Evolutionary conservation across 139 green algal genomes (phyloP), one percentile per base, ranked within the genome.

Genomic region (Gonium pectorale): DNA sequence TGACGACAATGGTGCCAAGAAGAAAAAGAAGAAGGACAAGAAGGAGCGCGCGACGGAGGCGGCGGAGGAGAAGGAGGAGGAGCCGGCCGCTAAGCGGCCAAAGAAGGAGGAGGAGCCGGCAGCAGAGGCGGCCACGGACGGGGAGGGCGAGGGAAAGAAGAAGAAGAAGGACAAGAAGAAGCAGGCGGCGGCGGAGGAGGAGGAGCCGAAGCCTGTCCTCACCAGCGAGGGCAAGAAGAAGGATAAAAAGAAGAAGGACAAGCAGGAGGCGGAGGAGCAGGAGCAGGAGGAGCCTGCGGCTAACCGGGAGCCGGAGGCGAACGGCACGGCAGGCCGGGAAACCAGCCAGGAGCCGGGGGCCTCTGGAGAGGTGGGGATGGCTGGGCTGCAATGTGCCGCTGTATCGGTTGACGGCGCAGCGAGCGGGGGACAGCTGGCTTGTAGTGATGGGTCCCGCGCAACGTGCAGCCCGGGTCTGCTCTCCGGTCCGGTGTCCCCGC

Each of bases 211-310:
- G 38, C 33, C 46, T n/a, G n/a, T n/a, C n/a, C n/a, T 41, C 56
- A 43, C 3, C 43, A 27, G 63, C 79, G 41, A 90, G 40, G 88
- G 63, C 54, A 81, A 89, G 52, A 79, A 91, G 68, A 43, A 86
- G 67, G 11, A 79, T 22, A 62, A 90, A 54, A 44, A 81, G 37
- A 82, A 87, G 44, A 69, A 89, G 38, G 49, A 86, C 54, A 64
- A 75, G 54, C 56, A 62, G 54, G 77, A 79, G 46, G 29, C 35
- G 22, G 59, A 44, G 31, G 62, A 56, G 41, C 73, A n/a, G 27
- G n/a, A 38, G 2, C 21, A 81, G 35, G 33, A 72, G 29, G 59
- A 49, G 24, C 43, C 60, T 8, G 64, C 52, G 24, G 52, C 54
- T 59, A 49, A 79, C 29, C 37, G 54, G n/a, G 78, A 84, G 46